phyloP scores from a whole-genome alignment of 768 basidiomycete species.

The Tephrocybe sp. region DNA sequence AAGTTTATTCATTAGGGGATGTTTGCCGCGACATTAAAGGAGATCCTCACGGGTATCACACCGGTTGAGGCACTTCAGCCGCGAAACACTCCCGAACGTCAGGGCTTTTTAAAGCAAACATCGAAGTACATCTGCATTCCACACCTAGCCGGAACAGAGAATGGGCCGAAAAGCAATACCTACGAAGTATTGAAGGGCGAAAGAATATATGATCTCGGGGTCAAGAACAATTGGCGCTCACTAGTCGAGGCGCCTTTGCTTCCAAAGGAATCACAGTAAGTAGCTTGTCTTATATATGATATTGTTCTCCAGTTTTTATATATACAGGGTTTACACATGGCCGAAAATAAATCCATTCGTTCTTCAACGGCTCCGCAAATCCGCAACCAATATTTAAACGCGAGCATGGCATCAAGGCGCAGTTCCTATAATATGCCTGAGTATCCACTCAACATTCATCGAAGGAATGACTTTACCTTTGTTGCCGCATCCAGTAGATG shows the following conservation, averaged over 20 bases:
- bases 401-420: constrained; percentile 13
- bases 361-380: constrained; percentile 27
- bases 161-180: constrained; percentile 9
- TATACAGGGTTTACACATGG: constrained; percentile 29
- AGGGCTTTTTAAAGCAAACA: not conserved
- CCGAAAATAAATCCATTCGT: constrained; percentile 35
- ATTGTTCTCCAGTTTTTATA: constrained; percentile 3
- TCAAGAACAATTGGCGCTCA: constrained; percentile 25
- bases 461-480: constrained; percentile 34
- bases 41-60: constrained; percentile 32
- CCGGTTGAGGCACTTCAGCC: constrained; percentile 26
- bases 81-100: constrained; percentile 10
- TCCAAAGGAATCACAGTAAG: not conserved
- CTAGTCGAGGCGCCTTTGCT: constrained; percentile 11
- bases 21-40: constrained; percentile 23
- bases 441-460: not conserved
- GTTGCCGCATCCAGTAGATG: constrained; percentile 50
- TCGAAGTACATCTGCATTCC: constrained; percentile 27
- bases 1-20: constrained; percentile 22
- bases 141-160: not conserved
- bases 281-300: not conserved
- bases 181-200: constrained; percentile 23
- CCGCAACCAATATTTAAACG: constrained; percentile 5
- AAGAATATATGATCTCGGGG: constrained; percentile 38
- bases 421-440: constrained; percentile 11